Conservation (phyloP, 352 stramenopile species). For the Albugo candida region DNA sequence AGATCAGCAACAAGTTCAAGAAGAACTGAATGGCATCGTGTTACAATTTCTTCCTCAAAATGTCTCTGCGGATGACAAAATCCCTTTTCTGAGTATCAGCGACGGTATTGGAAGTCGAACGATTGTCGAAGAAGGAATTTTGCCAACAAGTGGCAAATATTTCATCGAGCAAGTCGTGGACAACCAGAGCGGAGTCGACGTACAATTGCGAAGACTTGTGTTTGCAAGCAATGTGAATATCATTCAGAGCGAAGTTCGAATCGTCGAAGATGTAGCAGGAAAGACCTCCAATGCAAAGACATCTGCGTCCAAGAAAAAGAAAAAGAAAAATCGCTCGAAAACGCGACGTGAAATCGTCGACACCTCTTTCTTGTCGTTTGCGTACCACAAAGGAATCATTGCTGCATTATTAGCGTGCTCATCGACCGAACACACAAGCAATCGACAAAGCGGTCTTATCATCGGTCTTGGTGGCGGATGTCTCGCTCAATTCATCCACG, state of each 20-base stretch:
- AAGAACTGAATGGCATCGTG: constrained; percentile 49
- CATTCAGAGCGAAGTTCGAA: constrained; percentile 54
- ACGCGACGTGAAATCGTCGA: constrained; percentile 19
- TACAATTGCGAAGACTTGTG: constrained; percentile 30
- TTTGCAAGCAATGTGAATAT: constrained; percentile 53
- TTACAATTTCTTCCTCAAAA: constrained; percentile 34
- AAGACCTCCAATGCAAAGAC: constrained; percentile 16
- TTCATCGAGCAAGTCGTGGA: constrained; percentile 51
- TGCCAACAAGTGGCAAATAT: constrained; percentile 30
- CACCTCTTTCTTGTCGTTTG: constrained; percentile 38
- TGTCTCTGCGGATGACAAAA: constrained; percentile 20
- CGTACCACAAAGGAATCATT: constrained; percentile 66
- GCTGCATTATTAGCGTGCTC: constrained; percentile 18
- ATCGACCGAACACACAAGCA: neutral
- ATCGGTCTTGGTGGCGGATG: constrained; percentile 54
- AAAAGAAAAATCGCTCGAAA: constrained; percentile 16
- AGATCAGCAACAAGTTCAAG: constrained; percentile 39
- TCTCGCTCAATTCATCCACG: constrained; percentile 41
- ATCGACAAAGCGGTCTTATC: constrained; percentile 19
- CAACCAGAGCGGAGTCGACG: constrained; percentile 5
- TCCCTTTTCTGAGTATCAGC: constrained; percentile 57
- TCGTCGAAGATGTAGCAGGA: constrained; percentile 9
- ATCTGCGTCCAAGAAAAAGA: constrained; percentile 43
- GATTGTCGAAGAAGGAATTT: constrained; percentile 30
- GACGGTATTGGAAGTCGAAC: constrained; percentile 35